phyloP scores from a whole-genome alignment of 2,329 filamentous ascomycete species.

The Pestalotiopsis sp. region DNA sequence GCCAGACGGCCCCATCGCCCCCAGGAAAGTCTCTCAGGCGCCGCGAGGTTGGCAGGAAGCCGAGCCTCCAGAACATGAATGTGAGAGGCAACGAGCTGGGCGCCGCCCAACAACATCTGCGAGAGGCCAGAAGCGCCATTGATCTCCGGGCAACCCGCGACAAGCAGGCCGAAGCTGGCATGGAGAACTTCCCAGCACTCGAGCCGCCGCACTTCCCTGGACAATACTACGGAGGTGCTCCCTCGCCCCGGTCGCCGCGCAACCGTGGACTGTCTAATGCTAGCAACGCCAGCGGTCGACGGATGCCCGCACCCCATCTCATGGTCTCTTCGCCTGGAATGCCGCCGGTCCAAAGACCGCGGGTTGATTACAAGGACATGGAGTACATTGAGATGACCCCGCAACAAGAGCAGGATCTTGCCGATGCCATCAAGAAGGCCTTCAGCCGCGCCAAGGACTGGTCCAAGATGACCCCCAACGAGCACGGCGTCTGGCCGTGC shows the following conservation, averaged over 20 bases:
- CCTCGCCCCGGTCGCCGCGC: not conserved
- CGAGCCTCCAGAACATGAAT: slow-evolving; percentile 2
- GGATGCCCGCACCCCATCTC: not conserved
- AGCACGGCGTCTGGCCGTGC: slow-evolving; percentile 33
- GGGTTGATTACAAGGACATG: not conserved
- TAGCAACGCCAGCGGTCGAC: not conserved
- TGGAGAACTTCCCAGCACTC: not conserved
- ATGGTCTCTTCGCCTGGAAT: not conserved
- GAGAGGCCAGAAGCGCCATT: not conserved
- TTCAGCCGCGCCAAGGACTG: not conserved
- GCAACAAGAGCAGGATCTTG: slow-evolving; percentile 1
- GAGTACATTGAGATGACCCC: slow-evolving; percentile 6
- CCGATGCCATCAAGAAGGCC: slow-evolving; percentile 24
- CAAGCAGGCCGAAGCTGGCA: not conserved
- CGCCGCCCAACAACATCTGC: not conserved
- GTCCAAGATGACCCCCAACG: slow-evolving; percentile 11
- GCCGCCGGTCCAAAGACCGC: not conserved
- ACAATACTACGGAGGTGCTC: not conserved
- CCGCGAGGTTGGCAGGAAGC: not conserved
- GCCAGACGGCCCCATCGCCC: slow-evolving; percentile 6
- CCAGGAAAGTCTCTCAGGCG: slow-evolving; percentile 1
- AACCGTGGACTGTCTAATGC: not conserved
- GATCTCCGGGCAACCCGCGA: not conserved
- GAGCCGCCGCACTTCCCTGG: not conserved
- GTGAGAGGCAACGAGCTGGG: not conserved